Conservation (phyloP, 2,329 filamentous ascomycete genomes). For the Lizonia empirigonia region DNA sequence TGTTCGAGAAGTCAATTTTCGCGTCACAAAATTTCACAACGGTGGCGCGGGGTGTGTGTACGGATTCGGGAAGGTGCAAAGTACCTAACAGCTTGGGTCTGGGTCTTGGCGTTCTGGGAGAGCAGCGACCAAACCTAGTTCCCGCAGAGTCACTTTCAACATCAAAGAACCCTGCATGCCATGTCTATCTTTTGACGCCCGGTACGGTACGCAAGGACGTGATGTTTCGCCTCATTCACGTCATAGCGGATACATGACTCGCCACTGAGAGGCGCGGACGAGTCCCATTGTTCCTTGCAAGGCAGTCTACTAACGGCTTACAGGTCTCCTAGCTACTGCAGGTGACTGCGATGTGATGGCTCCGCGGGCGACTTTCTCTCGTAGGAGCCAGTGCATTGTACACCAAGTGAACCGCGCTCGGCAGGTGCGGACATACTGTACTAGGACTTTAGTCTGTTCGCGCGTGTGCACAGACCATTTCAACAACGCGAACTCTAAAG, state of each 20-base stretch:
- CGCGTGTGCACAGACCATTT: no score
- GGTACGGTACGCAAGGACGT: background rate
- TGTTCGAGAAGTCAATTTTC: background rate
- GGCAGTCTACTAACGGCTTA: background rate
- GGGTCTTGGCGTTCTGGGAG: slow-evolving; percentile 8
- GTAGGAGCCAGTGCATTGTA: background rate
- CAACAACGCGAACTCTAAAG: no score
- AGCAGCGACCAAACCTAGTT: slow-evolving; percentile 9
- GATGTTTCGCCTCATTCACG: background rate
- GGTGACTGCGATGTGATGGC: background rate
- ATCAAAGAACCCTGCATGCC: slow-evolving; percentile 9
- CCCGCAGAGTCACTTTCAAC: slow-evolving; percentile 12
- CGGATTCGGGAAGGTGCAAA: slow-evolving; percentile 5
- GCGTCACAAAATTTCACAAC: slow-evolving; percentile 22
- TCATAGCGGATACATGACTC: slow-evolving; percentile 5
- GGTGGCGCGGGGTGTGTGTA: slow-evolving; percentile 25
- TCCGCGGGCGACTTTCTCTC: background rate
- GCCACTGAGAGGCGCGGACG: background rate
- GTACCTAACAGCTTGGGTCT: no score
- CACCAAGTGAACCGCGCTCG: background rate
- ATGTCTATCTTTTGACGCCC: background rate
- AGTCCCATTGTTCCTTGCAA: background rate
- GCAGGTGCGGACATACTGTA: no score
- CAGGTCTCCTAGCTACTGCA: background rate
- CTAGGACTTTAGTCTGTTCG: no score